Evolutionary conservation across 1,284 basidiomycete genomes (phyloP), one percentile per base, ranked within the genome.

Genomic region (Tylopilus sp.): DNA sequence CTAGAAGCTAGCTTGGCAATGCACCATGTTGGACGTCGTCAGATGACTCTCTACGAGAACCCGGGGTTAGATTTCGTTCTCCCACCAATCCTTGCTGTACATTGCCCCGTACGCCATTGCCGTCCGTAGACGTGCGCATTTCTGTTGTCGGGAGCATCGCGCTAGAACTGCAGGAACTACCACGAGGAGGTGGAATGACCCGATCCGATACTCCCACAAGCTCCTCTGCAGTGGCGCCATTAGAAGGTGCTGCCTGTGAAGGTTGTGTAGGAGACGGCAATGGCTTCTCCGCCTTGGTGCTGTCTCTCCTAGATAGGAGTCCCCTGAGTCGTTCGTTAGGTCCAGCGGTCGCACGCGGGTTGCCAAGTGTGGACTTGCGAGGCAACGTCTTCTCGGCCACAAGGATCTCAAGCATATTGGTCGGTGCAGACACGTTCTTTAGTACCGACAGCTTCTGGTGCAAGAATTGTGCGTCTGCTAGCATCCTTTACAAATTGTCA

Each of bases 321-420:
- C 65, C 67, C 48, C 54, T 68, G 41, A 66, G 65, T 41, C 64
- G 66, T 41, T 69, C 64, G 44, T 68, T 68, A 43, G 64, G 46
- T 16, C 63, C 62, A 21, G 41, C 40, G 3, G 41, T 43, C 9
- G 58, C 38, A 15, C 67, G 61, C 34, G 55, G 44, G 41, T 53
- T 68, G 48, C 57, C 59, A 44, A 56, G 55, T 4, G 43, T 43
- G 35, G 67, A 56, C 41, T 52, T 67, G 49, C 69, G 69, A 38
- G 74, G 69, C 49, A 83, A 58, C 16, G 68, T 60, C 64, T 92
- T 92, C 65, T 93, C 90, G 41, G 78, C 73, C 46, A 94, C 82
- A 42, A 94, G 79, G 9, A 81, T 89, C 66, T 91, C 87, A 11
- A 95, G 78, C 79, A 90, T 89, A 15, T 75, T 76, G 11, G 84